Evolutionary conservation across 176 grass and related monocot species (phyloP).

Genomic region (Coix lacrymajobi): DNA sequence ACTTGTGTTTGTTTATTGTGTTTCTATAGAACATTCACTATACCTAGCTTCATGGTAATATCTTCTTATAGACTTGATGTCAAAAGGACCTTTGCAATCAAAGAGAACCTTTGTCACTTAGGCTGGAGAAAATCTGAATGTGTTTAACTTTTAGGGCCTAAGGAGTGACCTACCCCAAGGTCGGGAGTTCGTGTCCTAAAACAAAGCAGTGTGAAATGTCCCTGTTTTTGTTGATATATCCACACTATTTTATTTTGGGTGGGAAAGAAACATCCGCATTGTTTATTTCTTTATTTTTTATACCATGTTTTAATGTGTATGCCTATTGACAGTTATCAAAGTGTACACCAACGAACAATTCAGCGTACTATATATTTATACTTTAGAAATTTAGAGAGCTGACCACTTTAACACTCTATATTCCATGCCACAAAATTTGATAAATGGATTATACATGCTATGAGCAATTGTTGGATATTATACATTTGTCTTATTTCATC

Average conservation of each 20-base stretch:
- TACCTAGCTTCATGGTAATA: background rate
- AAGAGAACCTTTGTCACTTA: background rate
- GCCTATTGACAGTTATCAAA: background rate
- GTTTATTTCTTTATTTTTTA: background rate
- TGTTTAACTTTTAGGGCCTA: slow-evolving; percentile 1
- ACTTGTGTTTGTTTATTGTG: background rate
- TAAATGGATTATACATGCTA: too few species aligned
- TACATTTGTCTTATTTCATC: too few species aligned
- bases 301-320: background rate
- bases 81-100: background rate
- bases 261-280: background rate
- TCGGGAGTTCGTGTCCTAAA: slow-evolving; percentile 55
- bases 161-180: slow-evolving; percentile 68
- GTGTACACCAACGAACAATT: background rate
- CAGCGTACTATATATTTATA: background rate
- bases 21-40: background rate
- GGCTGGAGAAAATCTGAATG: slow-evolving; percentile 13
- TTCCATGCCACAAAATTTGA: too few species aligned
- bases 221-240: background rate
- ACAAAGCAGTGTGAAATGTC: too few species aligned
- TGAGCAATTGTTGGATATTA: too few species aligned
- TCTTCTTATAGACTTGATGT: background rate
- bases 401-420: too few species aligned
- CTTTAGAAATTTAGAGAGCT: too few species aligned
- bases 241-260: background rate